These are phyloP conservation scores for Wallacemonas sp. DNA, from an alignment of 208 protist genomes.

Conservation along the genomic window DNA sequence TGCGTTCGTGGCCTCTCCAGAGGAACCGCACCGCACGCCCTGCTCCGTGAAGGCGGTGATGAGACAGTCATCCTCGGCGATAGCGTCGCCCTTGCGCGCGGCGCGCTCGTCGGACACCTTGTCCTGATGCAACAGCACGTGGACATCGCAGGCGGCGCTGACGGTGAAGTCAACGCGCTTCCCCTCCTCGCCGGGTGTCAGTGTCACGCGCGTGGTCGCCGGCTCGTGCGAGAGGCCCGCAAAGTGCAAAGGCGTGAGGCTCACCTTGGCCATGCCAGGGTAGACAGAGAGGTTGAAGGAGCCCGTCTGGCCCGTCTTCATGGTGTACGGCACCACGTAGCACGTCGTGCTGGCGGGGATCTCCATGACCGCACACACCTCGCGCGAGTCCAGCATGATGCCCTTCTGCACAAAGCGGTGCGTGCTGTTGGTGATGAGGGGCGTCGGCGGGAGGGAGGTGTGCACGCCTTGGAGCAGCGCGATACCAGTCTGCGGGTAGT, in stretches of 20 bases:
- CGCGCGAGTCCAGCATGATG: conserved; percentile 85
- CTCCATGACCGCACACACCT: conserved; percentile 78
- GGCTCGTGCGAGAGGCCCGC: conserved; percentile 64
- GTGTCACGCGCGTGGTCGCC: conserved; percentile 26
- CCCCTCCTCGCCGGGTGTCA: conserved; percentile 45
- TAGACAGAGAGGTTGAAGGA: conserved; percentile 81
- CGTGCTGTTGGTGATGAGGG: conserved; percentile 82
- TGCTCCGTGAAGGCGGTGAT: conserved; percentile 66
- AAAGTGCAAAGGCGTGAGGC: conserved; percentile 64
- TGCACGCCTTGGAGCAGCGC: conserved; percentile 65
- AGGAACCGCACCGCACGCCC: conserved; percentile 45
- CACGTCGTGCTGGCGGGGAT: conserved; percentile 63
- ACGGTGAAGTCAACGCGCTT: conserved; percentile 63
- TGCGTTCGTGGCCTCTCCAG: conserved; percentile 69
- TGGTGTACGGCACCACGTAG: conserved; percentile 81
- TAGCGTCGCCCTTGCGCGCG: conserved; percentile 41
- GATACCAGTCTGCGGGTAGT: conserved; percentile 84
- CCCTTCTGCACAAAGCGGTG: conserved; percentile 81
- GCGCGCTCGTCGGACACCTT: conserved; percentile 36
- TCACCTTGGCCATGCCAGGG: conserved; percentile 70
- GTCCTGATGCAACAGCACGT: conserved; percentile 76
- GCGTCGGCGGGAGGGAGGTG: conserved; percentile 41
- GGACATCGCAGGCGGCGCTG: conserved; percentile 57
- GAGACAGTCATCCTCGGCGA: conserved; percentile 60
- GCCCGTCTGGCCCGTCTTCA: conserved; percentile 53